Base-by-base conservation (phyloP, 2,329 filamentous ascomycete genomes). In the Xylaria sp. region DNA sequence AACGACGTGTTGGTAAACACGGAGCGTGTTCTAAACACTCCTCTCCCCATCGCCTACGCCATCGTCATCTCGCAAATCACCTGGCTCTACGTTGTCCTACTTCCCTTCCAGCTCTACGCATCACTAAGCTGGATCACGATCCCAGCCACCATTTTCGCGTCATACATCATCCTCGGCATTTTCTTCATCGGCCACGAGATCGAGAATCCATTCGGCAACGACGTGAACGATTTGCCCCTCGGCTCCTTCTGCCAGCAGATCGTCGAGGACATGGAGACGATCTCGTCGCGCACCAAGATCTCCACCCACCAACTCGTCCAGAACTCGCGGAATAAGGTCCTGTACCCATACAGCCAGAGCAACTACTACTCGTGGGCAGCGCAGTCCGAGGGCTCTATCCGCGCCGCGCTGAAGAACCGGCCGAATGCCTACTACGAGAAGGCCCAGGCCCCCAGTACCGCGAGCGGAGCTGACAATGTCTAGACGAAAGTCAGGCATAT, bases 1-100 rank as follows among this genome's bases (percentile, higher is more conserved):
- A 92, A 92, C 75, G 93, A 96, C 71, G 86, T 90, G 63, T 82
- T 93, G 71, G 87, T 87, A 17, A 89, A 90, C 65, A 89, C 89
- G 54, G 92, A 96, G 75, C 90, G 93, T 69, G 89, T 96, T 22
- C 87, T 95, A 36, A 92, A 90, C 77, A 96, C 93, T 0, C 93
- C 93, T 1, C 86, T 96, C 0, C 93, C 93, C 2, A 86, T 93
- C 63, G 93, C 92, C 53, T 96, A 96, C 82, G 89, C 87, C 71
- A 96, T 96, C 73, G 88, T 92, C 73, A 94, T 96, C 77, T 89
- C 90, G 22, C 93, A 96, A 77, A 95, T 96, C 75, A 93, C 93
- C 36, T 94, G 92, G 88, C 86, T 94, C 58, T 96, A 96, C 79
- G 89, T 96, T 60, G 81, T 93, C 72, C 84, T 93, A 36, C 85